phyloP scores from a whole-genome alignment of 164 flowering plant genomes.

The Magnolia kwangsiensis region DNA sequence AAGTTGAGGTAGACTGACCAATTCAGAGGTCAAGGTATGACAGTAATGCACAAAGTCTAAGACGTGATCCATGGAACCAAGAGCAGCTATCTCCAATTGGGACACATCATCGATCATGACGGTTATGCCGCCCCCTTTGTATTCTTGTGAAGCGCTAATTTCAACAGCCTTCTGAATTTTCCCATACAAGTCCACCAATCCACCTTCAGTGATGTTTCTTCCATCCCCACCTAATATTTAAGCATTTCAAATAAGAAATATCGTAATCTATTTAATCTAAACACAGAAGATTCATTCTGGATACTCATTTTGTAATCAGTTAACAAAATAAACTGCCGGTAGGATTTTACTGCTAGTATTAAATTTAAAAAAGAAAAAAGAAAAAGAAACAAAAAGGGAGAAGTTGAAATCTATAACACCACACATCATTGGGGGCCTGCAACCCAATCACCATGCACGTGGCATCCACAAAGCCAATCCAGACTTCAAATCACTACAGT shows the following conservation, averaged over 20 bases:
- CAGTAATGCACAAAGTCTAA: constrained; percentile 86
- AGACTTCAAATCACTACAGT: no score
- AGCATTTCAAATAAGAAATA: constrained; percentile 9
- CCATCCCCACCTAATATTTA: constrained; percentile 33
- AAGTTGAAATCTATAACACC: no score
- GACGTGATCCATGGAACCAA: constrained; percentile 53
- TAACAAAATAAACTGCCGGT: no score
- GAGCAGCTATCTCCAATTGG: constrained; percentile 76
- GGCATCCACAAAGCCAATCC: no score
- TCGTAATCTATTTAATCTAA: not conserved
- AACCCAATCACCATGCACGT: no score
- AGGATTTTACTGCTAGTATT: no score
- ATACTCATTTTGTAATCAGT: no score
- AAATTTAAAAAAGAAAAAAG: no score
- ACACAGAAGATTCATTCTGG: not conserved
- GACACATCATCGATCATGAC: constrained; percentile 82
- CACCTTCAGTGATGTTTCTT: constrained; percentile 29
- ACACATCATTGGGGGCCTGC: no score
- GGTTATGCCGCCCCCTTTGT: constrained; percentile 30
- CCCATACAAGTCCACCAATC: constrained; percentile 49
- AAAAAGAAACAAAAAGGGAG: no score
- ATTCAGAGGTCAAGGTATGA: constrained; percentile 66
- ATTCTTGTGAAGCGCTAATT: constrained; percentile 24
- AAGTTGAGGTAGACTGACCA: constrained; percentile 37
- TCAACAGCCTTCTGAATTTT: constrained; percentile 54